Percentiles rank a stretch among this genome's conserved stretches.
These are phyloP conservation scores for Emiliania huxleyi DNA, from an alignment of 78 protist species.

Conservation along the genomic window DNA sequence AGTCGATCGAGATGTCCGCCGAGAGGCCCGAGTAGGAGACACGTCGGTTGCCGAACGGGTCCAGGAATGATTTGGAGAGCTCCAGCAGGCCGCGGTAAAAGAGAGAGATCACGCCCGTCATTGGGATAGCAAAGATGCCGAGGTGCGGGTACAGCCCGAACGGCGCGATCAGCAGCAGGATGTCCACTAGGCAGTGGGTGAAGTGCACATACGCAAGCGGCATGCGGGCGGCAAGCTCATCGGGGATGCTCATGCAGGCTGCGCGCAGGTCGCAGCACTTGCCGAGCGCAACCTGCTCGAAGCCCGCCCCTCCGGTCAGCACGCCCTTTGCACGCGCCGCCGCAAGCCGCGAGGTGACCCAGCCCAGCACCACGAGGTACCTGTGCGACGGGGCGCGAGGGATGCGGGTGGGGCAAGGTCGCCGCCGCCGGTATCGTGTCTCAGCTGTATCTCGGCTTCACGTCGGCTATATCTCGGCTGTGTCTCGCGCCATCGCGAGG, in stretches of 20 bases:
- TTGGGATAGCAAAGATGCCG: not conserved
- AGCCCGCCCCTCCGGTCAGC: too few relatives aligned
- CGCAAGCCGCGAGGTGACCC: too few relatives aligned
- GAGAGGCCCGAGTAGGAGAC: not conserved
- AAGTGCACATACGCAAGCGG: not conserved
- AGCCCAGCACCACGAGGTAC: too few relatives aligned
- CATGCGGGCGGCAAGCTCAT: conserved; percentile 1
- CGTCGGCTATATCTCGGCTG: too few relatives aligned
- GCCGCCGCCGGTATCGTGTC: too few relatives aligned
- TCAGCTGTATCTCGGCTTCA: too few relatives aligned
- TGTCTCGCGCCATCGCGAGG: not conserved
- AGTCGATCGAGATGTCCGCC: not conserved
- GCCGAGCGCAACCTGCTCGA: not conserved
- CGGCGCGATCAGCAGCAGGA: not conserved
- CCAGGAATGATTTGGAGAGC: not conserved
- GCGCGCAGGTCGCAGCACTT: not conserved
- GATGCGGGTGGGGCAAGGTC: too few relatives aligned
- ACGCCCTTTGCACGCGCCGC: too few relatives aligned
- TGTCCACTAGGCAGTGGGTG: not conserved
- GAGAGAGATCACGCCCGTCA: not conserved
- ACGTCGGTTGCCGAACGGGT: not conserved
- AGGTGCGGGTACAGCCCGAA: not conserved
- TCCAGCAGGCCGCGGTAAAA: not conserved
- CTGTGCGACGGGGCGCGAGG: too few relatives aligned
- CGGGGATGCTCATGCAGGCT: not conserved